Conservation (phyloP, 306 rosid genomes). For the peach (Prunus persica) region Prunus_persica_NCBIv2 NC_034012.1:2904501-2905000, state of each 20-base stretch:
- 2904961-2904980: slow-evolving; percentile 48
- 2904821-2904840: slow-evolving; percentile 32
- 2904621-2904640: not conserved
- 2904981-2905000: slow-evolving; percentile 64
- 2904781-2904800: slow-evolving; percentile 22
- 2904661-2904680: not conserved
- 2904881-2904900: not conserved
- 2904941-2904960: not conserved
- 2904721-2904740: not conserved
- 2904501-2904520: not conserved
- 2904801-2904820: slow-evolving; percentile 36
- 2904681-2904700: not conserved
- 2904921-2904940: not conserved
- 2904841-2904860: slow-evolving; percentile 35
- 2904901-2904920: not conserved
- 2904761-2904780: slow-evolving; percentile 40
- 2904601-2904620: not conserved
- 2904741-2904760: slow-evolving; percentile 44
- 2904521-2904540: not conserved
- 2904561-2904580: not conserved
- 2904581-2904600: not conserved
- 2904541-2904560: not conserved
- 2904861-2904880: not conserved
- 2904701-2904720: not conserved
- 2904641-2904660: not conserved